phyloP scores from a whole-genome alignment of 345 rosid species.

The Populus alba region DNA sequence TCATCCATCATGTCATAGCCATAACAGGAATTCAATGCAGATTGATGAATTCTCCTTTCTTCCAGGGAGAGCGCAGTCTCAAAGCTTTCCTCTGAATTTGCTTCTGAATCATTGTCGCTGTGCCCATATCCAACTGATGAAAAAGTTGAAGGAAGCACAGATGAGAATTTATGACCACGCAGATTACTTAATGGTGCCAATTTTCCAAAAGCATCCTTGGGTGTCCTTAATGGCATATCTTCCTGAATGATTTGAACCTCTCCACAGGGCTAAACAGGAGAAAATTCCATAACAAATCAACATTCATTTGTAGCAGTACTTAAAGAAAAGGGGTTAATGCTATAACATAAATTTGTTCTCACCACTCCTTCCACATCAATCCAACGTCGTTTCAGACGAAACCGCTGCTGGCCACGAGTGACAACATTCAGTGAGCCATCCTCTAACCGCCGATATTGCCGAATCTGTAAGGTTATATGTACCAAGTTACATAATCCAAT shows the following conservation, averaged over 20 bases:
- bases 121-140: slow-evolving; percentile 37
- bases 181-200: slow-evolving; percentile 45
- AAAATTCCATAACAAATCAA: slow-evolving; percentile 20
- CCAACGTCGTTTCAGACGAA: slow-evolving; percentile 69
- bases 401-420: slow-evolving; percentile 92
- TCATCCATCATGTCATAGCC: slow-evolving; percentile 44
- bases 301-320: neutral
- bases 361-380: slow-evolving; percentile 88
- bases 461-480: slow-evolving; percentile 52
- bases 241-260: slow-evolving; percentile 87
- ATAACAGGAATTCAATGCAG: slow-evolving; percentile 44
- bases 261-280: slow-evolving; percentile 60
- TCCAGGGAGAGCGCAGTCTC: slow-evolving; percentile 68
- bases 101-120: slow-evolving; percentile 48
- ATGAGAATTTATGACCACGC: slow-evolving; percentile 23
- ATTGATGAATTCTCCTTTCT: slow-evolving; percentile 63
- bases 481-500: neutral
- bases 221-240: slow-evolving; percentile 75
- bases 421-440: slow-evolving; percentile 87
- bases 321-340: neutral
- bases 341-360: slow-evolving; percentile 25
- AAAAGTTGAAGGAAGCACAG: slow-evolving; percentile 28
- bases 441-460: slow-evolving; percentile 73
- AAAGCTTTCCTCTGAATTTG: slow-evolving; percentile 73
- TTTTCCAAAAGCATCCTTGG: slow-evolving; percentile 66